Base-by-base conservation (phyloP, 345 rosid species). In the Turnera subulata region DNA sequence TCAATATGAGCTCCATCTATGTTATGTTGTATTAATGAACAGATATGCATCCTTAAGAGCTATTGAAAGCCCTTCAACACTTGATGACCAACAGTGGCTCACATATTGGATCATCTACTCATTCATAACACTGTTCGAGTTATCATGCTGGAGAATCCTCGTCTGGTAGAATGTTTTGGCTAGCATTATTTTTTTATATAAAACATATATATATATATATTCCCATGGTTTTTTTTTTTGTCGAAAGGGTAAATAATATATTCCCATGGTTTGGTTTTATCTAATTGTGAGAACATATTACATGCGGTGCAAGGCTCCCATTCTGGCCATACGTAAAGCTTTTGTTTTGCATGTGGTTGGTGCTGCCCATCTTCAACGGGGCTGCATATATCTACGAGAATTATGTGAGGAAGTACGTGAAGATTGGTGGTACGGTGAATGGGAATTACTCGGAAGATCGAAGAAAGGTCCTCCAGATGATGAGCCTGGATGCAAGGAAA, bases 71-170 rank as follows among this genome's bases (percentile, higher is more conserved):
- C 98, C 96, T 40, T 77, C 96, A 11, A 46, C 78, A 45, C 64
- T 83, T 26, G 98, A 89, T 55, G 97, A 92, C 57, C 98, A 86
- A 51, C 97, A 92, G 63, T 92, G 96, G 98, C 82, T 92, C 20
- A 92, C 98, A 2, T 91, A 91, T 61, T 91, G 98, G 98, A 87
- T 91, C 18, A 74, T 88, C 5, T 86, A 88, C 89, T 92, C 98
- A 13, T 68, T 92, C 53, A 76, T 79, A 24, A 78, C 95, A 54
- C 68, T 92, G 17, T 89, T 89, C 50, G 98, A 89, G 81, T 69
- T 86, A 13, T 83, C 95, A 5, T 70, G 50, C 38, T 84, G 79
- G 79, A 79, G 53, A 55, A 42, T 89, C 61, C 88, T 92, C 0
- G 76, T 70, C n/a, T 92, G 98, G 97, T 91, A 82, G 10, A 1